A percentile compares a stretch with the other conserved stretches of the same genome.
These are phyloP conservation scores for Margaritispora aquatica DNA, from an alignment of 495 filamentous ascomycete species.

Conservation along the genomic window DNA sequence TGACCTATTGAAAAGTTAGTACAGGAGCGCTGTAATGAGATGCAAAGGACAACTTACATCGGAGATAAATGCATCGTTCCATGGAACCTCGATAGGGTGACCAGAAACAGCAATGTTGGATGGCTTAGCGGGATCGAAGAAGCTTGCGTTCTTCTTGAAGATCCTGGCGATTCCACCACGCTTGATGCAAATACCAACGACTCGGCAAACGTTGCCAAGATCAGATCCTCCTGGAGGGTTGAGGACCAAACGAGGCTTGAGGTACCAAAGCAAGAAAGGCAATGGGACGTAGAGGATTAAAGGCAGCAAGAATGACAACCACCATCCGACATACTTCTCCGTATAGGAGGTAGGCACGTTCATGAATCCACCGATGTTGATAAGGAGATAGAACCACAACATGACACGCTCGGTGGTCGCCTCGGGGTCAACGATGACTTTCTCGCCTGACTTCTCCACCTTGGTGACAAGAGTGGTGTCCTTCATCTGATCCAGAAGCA, in stretches of 20 bases:
- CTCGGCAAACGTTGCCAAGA: constrained; percentile 47
- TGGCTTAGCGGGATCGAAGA: constrained; percentile 62
- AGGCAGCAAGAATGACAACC: constrained; percentile 63
- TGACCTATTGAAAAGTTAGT: too few relatives aligned
- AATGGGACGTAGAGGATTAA: constrained; percentile 50
- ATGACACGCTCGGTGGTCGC: constrained; percentile 53
- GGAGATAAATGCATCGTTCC: constrained; percentile 51
- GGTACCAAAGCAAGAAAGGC: constrained; percentile 40
- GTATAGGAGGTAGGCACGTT: constrained; percentile 44
- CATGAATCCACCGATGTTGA: constrained; percentile 53
- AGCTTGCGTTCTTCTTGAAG: constrained; percentile 40
- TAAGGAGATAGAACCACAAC: constrained; percentile 58
- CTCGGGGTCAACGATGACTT: constrained; percentile 54
- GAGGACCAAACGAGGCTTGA: constrained; percentile 42
- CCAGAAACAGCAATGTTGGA: constrained; percentile 45
- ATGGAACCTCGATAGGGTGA: constrained; percentile 32
- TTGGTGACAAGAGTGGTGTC: constrained; percentile 35
- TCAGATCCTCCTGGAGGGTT: constrained; percentile 46
- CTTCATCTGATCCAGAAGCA: constrained; percentile 52
- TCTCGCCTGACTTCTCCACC: constrained; percentile 48
- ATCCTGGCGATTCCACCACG: constrained; percentile 48
- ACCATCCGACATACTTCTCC: constrained; percentile 74
- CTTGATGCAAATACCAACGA: constrained; percentile 46
- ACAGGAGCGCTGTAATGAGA: too few relatives aligned
- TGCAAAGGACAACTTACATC: too few relatives aligned